Conservation (phyloP, 179 eudicot genomes). For the Nepenthes alata region DNA sequence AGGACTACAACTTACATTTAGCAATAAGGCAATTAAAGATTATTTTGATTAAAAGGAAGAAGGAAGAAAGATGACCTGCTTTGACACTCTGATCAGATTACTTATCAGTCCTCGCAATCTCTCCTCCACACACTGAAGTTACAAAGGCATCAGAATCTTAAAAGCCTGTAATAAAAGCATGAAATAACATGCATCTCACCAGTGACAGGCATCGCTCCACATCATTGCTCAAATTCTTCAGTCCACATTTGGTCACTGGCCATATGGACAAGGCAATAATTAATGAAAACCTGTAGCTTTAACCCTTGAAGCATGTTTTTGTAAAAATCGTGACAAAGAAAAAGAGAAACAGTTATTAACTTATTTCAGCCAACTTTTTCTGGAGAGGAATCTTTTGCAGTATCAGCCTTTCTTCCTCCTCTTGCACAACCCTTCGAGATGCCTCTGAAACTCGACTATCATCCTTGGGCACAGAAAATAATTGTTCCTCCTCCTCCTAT, state of each 20-base stretch:
- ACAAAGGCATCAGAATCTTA: slow-evolving; percentile 11
- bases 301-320: slow-evolving; percentile 6
- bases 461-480: slow-evolving; percentile 77
- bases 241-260: slow-evolving; percentile 69
- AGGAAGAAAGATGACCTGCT: slow-evolving; percentile 43
- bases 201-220: slow-evolving; percentile 91
- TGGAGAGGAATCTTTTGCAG: slow-evolving; percentile 79
- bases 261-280: slow-evolving; percentile 5
- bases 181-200: slow-evolving; percentile 34
- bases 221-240: slow-evolving; percentile 63
- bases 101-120: slow-evolving; percentile 82
- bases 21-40: background rate
- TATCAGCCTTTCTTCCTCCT: slow-evolving; percentile 81
- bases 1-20: slow-evolving; percentile 5
- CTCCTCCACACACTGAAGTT: slow-evolving; percentile 87
- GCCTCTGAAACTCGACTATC: slow-evolving; percentile 83
- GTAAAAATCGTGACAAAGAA: background rate
- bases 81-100: slow-evolving; percentile 71
- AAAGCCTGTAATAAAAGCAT: slow-evolving; percentile 3
- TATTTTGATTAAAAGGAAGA: background rate
- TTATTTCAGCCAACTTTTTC: slow-evolving; percentile 75
- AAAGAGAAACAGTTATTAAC: slow-evolving; percentile 26
- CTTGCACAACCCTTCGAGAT: slow-evolving; percentile 85
- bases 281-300: background rate
- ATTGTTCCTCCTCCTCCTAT: slow-evolving; percentile 97